Percentiles rank a stretch among this genome's conserved stretches.
These are phyloP conservation scores for Ochetophila trinervis DNA, from an alignment of 306 rosid genomes.

Conservation along the genomic window DNA sequence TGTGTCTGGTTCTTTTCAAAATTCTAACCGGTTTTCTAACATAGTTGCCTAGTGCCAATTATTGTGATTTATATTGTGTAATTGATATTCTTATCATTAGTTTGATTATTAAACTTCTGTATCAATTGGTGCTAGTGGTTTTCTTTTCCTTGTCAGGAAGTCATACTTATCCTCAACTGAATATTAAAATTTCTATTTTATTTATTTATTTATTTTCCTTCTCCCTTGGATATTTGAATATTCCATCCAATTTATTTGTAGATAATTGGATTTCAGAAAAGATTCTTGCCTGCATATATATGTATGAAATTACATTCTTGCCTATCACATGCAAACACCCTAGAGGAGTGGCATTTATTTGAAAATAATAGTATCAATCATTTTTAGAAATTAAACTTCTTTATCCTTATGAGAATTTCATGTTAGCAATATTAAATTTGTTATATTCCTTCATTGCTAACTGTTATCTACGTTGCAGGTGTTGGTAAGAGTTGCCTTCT, in stretches of 20 bases:
- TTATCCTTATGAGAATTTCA: background rate
- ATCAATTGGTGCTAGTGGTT: background rate
- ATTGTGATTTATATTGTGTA: too few species aligned
- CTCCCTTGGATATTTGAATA: background rate
- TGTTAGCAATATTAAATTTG: background rate
- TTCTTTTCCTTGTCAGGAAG: background rate
- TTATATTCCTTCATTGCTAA: background rate
- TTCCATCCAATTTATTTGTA: background rate
- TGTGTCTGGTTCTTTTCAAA: constrained; percentile 5
- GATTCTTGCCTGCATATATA: background rate
- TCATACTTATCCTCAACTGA: too few species aligned
- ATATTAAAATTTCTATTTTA: too few species aligned
- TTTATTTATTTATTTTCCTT: too few species aligned
- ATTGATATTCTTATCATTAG: too few species aligned
- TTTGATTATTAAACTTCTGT: too few species aligned
- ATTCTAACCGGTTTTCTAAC: background rate
- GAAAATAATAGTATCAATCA: too few species aligned
- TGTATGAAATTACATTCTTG: background rate
- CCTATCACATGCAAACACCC: background rate
- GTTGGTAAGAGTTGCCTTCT: constrained; percentile 99
- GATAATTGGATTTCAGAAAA: background rate
- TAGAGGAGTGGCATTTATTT: background rate
- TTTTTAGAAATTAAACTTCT: too few species aligned
- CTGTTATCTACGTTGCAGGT: constrained; percentile 50
- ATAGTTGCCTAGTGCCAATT: background rate